Conservation (phyloP, 177 flowering plant genomes). For the Vitis hybrid region DNA sequence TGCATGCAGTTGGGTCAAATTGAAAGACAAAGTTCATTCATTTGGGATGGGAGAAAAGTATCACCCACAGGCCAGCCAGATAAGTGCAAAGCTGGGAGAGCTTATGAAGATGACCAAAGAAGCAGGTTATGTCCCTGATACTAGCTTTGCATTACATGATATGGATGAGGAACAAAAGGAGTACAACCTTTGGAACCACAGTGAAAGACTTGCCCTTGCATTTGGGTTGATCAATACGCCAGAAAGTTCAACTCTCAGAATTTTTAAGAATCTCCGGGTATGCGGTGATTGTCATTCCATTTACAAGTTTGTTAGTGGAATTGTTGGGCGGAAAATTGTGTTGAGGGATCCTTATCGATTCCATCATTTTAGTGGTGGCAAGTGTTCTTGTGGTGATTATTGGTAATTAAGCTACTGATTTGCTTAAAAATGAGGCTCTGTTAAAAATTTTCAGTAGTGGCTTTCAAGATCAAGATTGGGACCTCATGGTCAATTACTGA, state of each 20-base stretch:
- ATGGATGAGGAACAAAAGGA: conserved; percentile 86
- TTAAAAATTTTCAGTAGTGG: not conserved
- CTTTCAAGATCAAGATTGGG: too few relatives aligned
- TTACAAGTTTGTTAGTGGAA: conserved; percentile 55
- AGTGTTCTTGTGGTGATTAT: conserved; percentile 75
- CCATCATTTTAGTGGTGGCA: conserved; percentile 69
- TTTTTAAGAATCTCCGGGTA: conserved; percentile 83
- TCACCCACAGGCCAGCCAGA: conserved; percentile 46
- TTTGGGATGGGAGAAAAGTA: conserved; percentile 70
- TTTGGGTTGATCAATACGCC: conserved; percentile 57
- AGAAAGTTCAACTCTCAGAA: conserved; percentile 44
- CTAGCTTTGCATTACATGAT: conserved; percentile 75
- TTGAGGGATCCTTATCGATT: conserved; percentile 77
- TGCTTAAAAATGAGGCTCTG: not conserved
- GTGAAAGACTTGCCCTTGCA: conserved; percentile 85
- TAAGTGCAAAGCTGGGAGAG: conserved; percentile 53
- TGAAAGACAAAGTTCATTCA: conserved; percentile 44
- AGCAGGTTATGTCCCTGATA: conserved; percentile 78
- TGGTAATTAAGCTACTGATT: conserved; percentile 41
- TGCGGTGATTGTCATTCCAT: conserved; percentile 86
- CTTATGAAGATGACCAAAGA: conserved; percentile 55
- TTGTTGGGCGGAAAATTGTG: conserved; percentile 40
- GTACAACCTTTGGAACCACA: conserved; percentile 78
- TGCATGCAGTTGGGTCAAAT: conserved; percentile 80
- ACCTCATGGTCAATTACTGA: too few relatives aligned